phyloP scores from a whole-genome alignment of 2,329 filamentous ascomycete species.

The Hymenoscyphus fraxineus region DNA sequence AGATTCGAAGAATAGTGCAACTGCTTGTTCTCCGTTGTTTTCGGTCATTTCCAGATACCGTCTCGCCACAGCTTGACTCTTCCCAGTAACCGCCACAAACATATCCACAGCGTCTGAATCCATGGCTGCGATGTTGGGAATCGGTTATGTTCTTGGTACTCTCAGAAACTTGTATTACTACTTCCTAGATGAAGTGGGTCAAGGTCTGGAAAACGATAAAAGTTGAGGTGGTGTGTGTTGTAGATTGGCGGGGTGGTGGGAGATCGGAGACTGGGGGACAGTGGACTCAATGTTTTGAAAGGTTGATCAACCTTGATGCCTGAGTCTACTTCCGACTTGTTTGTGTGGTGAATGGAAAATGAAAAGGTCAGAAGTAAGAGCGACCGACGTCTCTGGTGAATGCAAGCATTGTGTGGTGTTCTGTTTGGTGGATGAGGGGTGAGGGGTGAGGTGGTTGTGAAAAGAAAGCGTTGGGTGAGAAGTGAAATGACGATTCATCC shows the following conservation, averaged over 20 bases:
- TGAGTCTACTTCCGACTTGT: background rate
- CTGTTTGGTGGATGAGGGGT: background rate
- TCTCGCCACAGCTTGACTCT: conserved; percentile 67
- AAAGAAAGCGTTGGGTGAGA: background rate
- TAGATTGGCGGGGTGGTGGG: background rate
- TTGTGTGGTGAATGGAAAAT: background rate
- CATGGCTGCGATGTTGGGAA: conserved; percentile 22
- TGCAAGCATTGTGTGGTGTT: background rate
- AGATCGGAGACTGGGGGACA: background rate
- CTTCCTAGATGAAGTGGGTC: background rate
- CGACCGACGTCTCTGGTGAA: background rate
- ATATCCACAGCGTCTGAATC: conserved; percentile 62
- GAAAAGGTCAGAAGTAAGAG: background rate
- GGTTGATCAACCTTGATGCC: too few relatives aligned
- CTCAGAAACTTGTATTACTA: background rate
- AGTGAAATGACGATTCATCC: conserved; percentile 3
- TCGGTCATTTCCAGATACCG: conserved; percentile 85
- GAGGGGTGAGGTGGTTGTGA: background rate
- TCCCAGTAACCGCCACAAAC: conserved; percentile 79
- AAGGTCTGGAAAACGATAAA: background rate
- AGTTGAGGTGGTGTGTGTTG: background rate
- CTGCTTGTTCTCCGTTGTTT: conserved; percentile 77
- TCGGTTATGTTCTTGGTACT: background rate
- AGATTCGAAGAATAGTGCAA: conserved; percentile 87
- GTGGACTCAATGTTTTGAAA: background rate